phyloP scores from a whole-genome alignment of 1,284 basidiomycete genomes.

The Cutaneotrichosporon cavernicola region DNA sequence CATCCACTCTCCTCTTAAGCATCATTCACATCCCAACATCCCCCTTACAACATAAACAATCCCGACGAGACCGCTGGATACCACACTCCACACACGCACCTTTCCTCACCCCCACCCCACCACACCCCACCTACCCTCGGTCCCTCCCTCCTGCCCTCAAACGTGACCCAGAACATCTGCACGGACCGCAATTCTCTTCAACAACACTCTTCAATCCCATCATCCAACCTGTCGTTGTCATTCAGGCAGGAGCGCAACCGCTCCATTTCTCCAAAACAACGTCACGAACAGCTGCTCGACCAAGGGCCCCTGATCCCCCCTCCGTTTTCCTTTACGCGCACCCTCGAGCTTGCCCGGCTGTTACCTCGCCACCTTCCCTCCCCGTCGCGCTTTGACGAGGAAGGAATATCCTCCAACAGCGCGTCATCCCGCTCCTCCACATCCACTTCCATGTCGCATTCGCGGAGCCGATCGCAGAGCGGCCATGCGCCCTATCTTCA shows the following conservation, averaged over 20 bases:
- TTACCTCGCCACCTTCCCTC: not conserved
- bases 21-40: not conserved
- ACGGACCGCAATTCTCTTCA: constrained; percentile 6
- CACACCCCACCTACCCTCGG: not conserved
- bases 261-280: constrained; percentile 1
- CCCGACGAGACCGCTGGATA: not conserved
- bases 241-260: not conserved
- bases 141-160: not conserved
- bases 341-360: not conserved
- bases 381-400: constrained; percentile 5
- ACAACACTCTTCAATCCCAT: constrained; percentile 6
- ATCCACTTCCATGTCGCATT: constrained; percentile 1
- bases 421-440: not conserved
- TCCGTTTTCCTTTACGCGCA: not conserved
- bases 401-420: not conserved
- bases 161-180: not conserved
- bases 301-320: constrained; percentile 1
- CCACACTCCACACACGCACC: not conserved
- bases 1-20: not conserved
- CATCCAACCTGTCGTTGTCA: not conserved
- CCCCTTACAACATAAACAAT: not conserved
- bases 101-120: not conserved
- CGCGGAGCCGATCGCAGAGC: not conserved
- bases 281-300: not conserved
- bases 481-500: not conserved